Base-by-base conservation (phyloP, 371 early-diverging fungal species). In the Cokeromyces recurvatus region DNA sequence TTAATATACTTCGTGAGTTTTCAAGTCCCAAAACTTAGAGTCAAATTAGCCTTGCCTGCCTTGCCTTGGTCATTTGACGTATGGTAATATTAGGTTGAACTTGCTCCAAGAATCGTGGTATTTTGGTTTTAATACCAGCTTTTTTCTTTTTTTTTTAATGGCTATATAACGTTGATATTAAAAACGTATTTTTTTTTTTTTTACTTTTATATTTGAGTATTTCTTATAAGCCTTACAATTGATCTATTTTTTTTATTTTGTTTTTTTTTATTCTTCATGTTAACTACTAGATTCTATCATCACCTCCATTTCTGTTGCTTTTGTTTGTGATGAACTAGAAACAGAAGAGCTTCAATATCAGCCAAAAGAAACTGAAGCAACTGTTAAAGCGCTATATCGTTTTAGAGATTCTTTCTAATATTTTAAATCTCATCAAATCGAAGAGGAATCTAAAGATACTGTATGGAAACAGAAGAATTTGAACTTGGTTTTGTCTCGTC, bases 101-200 rank as follows among this genome's bases (percentile, higher is more conserved):
- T 45, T 45, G 45, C 45, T 45, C 38, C 43, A 43, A 50, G 51
- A 43, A 50, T 38, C 43, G 43, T 50, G 38, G 51, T 32, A 50
- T 38, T 38, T 43, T 50, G 51, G 51, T 31, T 50, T 49, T 50
- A 10, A 35, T 35, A 37, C 43, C 43, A 49, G 50, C n/a, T n/a
- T n/a, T n/a, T n/a, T n/a, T n/a, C 50, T 36, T 49, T 49, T 49
- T 48, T 48, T 48, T 40, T 49, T 36, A 49, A 42, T 49, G 50
- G 43, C 35, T 49, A 49, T 49, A 49, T 49, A 49, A 49, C 35
- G 42, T 41, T 49, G 35, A 49, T 49, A 49, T 49, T 43, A 37
- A 42, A 49, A 49, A 50, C 20, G 29, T 49, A 49, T 32, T 32
- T 34, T 44, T 44, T 34, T 44, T 44, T 44, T 41, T 14, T 48